Evolutionary conservation across 306 rosid genomes (phyloP), one percentile per base, ranked within the genome.

Genomic region (Betula pendula): DNA sequence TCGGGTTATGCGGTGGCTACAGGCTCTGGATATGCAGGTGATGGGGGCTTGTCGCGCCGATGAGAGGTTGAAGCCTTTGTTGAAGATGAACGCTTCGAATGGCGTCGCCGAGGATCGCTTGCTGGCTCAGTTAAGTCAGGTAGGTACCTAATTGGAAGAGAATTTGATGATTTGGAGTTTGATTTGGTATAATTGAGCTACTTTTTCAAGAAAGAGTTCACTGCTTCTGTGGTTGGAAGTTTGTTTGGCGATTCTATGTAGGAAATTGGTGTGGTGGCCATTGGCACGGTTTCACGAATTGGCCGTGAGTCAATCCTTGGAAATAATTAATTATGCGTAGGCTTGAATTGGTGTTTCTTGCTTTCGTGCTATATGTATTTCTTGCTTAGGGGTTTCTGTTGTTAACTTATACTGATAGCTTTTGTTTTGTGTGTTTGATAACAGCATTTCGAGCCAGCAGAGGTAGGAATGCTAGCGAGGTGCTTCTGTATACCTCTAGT

Each of bases 401-500:
- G 4, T 6, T 31, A 6, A 50, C 43, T 60, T 60, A 6, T 20
- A 29, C 58, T 71, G 17, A 33, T 52, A 16, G 29, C 3, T 69
- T 27, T 25, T 14, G 16, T 71, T 15, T 45, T 8, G 8, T 69
- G 38, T 73, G 59, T 78, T 62, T 85, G 60, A 62, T 81, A 77
- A 48, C 83, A 96, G 99, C 97, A 96, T 92, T 96, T 96, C 33
- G 98, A 92, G 88, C 98, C 94, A 9, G 97, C 85, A 0, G 99
- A 96, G 80, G 98, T 96, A 76, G 98, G 96, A 16, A 89, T 96
- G 90, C 79, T 96, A 40, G 99, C 98, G 5, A 93, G 99, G 84
- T 96, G 99, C 89, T 96, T 96, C 78, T 96, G 97, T 73, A 87
- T 92, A 70, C 99, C 99, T 12, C 98, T 96, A 66, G 99, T 96